Evolutionary conservation across 2,329 filamentous ascomycete genomes (phyloP), one percentile per base, ranked within the genome.

Genomic region (Podosphaera fusca): DNA sequence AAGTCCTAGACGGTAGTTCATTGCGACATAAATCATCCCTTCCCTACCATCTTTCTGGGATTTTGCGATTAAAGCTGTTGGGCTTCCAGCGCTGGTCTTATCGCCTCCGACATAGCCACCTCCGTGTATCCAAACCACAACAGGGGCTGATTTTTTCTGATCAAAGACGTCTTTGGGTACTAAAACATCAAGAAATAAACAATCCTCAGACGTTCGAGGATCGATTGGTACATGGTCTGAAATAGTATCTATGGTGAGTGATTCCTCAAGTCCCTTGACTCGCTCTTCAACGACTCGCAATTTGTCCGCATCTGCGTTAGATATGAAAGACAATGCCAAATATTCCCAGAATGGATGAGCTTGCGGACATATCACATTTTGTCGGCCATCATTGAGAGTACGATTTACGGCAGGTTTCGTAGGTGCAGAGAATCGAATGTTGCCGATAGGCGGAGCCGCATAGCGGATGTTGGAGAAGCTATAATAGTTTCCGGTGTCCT

Each of bases 91-190:
- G 14, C 65, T 66, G 30, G 64, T 67, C 61, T 75, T 76, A 42
- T 66, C 66, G 5, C 70, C 70, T 2, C 61, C 60, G 3, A 67
- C 67, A 56, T 74, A 76, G 8, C 73, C 74, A 7, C 74, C 73
- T 12, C 74, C 74, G 60, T 75, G 73, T 45, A 77, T 73, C 70
- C 70, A 75, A 3, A 76, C 70, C 1, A 76, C 59, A 0, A 77
- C 74, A 0, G 74, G 70, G 65, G 67, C 62, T 56, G 58, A 54
- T 57, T 58, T 29, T 40, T 58, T 56, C 7, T 60, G 58, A 3
- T 68, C 63, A 51, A 70, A 67, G 10, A 74, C 65, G 4, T 63
- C 59, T 55, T 70, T 63, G 3, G 74, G 73, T 2, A 71, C 70
- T 57, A 70, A 67, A 3, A 76, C 69, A 60, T 75, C 74, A 9